A percentile compares a stretch with the other conserved stretches of the same genome.
These are phyloP conservation scores for Ambrosiella cleistominuta DNA, from an alignment of 2,329 filamentous ascomycete species.

Conservation along the genomic window DNA sequence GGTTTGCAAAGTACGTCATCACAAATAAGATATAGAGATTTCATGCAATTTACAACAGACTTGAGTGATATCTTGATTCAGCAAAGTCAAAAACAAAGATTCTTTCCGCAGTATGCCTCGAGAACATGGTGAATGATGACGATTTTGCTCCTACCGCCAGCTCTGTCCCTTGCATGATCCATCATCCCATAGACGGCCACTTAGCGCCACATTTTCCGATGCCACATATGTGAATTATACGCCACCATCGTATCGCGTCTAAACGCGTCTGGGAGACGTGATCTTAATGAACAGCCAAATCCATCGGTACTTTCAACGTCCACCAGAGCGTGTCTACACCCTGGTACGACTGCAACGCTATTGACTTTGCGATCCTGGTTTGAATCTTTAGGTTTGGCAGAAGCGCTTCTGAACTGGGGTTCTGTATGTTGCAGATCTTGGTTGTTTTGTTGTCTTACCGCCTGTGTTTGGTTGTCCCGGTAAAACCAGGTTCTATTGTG, in stretches of 20 bases:
- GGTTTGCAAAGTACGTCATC: too few relatives aligned
- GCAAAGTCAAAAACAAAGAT: too few relatives aligned
- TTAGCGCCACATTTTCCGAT: background rate
- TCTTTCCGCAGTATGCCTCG: too few relatives aligned
- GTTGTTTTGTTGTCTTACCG: too few relatives aligned
- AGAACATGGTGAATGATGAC: too few relatives aligned
- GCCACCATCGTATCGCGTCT: background rate
- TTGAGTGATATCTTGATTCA: too few relatives aligned
- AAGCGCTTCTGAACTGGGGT: background rate
- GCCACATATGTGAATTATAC: background rate
- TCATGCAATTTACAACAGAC: too few relatives aligned
- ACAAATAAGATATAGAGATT: too few relatives aligned
- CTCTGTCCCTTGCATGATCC: too few relatives aligned
- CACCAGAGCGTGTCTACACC: background rate
- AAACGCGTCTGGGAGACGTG: conserved; percentile 1
- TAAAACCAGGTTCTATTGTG: too few relatives aligned
- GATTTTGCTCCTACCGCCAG: too few relatives aligned
- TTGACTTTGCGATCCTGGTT: background rate
- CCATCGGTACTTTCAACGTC: background rate
- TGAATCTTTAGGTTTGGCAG: background rate
- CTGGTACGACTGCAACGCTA: background rate
- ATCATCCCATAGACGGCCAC: background rate
- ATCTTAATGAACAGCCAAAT: background rate
- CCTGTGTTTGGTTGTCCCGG: too few relatives aligned
- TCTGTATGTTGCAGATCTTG: background rate